These are phyloP conservation scores for Lepidium aucheri DNA, from an alignment of 345 rosid genomes.

Conservation along the genomic window DNA sequence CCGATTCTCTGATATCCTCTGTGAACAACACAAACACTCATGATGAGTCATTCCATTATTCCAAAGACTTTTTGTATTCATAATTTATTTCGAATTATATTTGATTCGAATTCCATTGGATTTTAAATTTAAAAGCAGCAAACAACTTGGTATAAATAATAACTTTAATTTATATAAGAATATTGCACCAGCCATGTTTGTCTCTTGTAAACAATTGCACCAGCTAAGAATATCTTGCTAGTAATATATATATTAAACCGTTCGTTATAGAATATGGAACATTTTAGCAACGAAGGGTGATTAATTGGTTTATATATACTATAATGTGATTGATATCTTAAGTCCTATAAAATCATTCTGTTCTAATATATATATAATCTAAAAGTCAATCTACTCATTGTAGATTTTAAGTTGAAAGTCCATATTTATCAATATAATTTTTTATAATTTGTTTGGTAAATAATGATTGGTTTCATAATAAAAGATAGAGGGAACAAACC, in stretches of 20 bases:
- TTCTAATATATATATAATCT: no score
- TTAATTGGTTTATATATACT: neutral
- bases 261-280: neutral
- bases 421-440: no score
- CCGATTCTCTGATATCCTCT: slow-evolving; percentile 77
- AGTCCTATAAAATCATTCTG: no score
- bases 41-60: neutral
- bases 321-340: no score
- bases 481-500: slow-evolving; percentile 27
- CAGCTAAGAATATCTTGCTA: neutral
- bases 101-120: neutral
- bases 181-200: neutral
- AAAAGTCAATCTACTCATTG: no score
- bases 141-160: neutral
- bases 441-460: no score
- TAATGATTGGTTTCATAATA: neutral
- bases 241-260: neutral
- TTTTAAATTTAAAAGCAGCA: neutral
- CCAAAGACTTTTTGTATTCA: neutral
- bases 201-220: neutral
- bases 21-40: slow-evolving; percentile 10
- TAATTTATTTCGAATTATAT: no score
- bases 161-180: neutral
- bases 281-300: neutral
- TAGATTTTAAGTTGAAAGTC: no score